Percentiles rank a stretch among this genome's conserved stretches.
Conservation (phyloP, 129 eudicot species). For the Ambrosia artemisiifolia region DNA sequence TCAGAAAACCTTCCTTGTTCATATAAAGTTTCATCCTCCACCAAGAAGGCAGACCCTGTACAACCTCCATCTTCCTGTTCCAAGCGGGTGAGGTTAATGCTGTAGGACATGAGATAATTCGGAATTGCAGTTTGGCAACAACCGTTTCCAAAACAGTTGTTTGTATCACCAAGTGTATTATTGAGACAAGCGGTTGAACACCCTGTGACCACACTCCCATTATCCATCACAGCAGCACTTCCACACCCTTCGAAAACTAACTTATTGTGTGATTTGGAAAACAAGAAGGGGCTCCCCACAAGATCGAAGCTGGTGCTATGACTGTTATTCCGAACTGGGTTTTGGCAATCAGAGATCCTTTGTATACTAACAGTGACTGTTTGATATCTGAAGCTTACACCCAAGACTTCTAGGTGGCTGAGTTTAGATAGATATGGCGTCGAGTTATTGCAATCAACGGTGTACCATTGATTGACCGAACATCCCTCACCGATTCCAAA, state of each 20-base stretch:
- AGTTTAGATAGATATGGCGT: too few species aligned
- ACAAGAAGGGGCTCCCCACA: too few species aligned
- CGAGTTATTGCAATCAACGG: too few species aligned
- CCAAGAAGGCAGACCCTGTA: conserved; percentile 3
- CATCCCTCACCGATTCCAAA: too few species aligned
- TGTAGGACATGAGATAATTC: background rate
- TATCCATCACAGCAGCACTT: background rate
- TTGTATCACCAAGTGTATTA: background rate
- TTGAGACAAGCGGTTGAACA: conserved; percentile 15
- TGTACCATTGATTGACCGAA: too few species aligned
- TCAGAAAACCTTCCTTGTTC: background rate
- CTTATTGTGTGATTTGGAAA: background rate
- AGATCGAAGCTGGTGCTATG: too few species aligned
- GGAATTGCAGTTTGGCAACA: conserved; percentile 27
- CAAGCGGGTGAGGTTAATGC: background rate
- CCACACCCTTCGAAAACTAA: conserved; percentile 13
- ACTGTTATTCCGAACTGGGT: too few species aligned
- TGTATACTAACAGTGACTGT: too few species aligned
- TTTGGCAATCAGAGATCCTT: too few species aligned
- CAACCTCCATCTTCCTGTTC: background rate
- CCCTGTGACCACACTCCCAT: conserved; percentile 8
- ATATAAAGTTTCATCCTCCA: background rate
- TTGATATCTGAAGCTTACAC: too few species aligned
- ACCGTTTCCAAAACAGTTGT: conserved; percentile 10
- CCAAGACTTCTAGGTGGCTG: too few species aligned